A percentile compares a stretch with the other conserved stretches of the same genome.
These are phyloP conservation scores for Bonia amplexicaulis DNA, from an alignment of 176 grass and related monocot genomes.

Conservation along the genomic window DNA sequence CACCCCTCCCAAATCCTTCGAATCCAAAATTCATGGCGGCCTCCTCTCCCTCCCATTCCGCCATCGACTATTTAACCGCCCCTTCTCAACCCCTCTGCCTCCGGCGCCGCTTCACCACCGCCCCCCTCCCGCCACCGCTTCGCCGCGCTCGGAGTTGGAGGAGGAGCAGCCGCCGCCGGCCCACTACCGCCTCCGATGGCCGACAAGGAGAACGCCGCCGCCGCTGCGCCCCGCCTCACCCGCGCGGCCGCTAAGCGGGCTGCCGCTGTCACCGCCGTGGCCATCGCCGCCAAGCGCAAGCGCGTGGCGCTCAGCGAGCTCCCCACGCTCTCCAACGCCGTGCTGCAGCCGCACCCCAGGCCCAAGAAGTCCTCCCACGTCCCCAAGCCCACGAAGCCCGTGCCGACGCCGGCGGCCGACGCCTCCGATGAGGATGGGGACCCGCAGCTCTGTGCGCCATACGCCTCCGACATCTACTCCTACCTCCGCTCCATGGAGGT, in stretches of 20 bases:
- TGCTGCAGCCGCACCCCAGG: background rate
- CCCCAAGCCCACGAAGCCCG: background rate
- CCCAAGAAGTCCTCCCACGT: background rate
- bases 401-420: background rate
- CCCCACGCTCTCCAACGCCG: conserved; percentile 34
- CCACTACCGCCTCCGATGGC: conserved; percentile 5
- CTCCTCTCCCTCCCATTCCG: conserved; percentile 20
- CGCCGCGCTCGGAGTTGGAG: conserved; percentile 25
- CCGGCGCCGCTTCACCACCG: background rate
- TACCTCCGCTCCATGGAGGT: conserved; percentile 86
- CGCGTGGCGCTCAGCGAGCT: conserved; percentile 58
- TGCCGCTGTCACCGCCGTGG: background rate
- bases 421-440: conserved; percentile 17
- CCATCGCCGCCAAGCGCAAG: conserved; percentile 54
- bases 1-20: conserved; percentile 27
- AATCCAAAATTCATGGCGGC: conserved; percentile 43
- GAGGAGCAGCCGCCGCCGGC: background rate
- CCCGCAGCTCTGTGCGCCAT: conserved; percentile 44
- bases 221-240: conserved; percentile 32
- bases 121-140: background rate
- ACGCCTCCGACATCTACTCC: conserved; percentile 62
- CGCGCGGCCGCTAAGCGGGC: conserved; percentile 42
- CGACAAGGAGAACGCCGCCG: conserved; percentile 45
- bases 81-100: background rate
- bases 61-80: conserved; percentile 4